Base-by-base conservation (phyloP, 176 grass and related monocot species). In the Dactylis glomerata region DNA sequence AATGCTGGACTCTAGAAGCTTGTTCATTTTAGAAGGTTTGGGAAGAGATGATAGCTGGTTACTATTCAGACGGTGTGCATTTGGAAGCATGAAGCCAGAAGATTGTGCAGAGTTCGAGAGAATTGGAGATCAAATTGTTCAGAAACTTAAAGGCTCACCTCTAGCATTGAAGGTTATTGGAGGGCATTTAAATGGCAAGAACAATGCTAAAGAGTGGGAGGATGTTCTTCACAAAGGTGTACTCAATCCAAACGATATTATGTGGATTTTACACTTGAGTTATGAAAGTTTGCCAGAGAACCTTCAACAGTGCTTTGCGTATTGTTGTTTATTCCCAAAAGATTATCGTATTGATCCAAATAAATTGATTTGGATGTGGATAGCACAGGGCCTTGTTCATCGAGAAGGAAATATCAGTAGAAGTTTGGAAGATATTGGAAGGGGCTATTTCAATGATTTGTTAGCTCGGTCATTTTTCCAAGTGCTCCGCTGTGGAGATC, bases 381-480 rank as follows among this genome's bases (percentile, higher is more conserved):
- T 40, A 80, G 88, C 88, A 30, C 79, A 83, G n/a, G 88, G 80
- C 26, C 73, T 90, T 78, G 44, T 90, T 75, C 73, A 44, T 12
- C 44, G 4, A 10, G 27, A 31, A n/a, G 62, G 45, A 64, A 67
- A 41, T 15, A 61, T 9, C 20, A 65, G 47, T 51, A 75, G 8
- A 22, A 32, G 27, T 34, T 49, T 84, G 56, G 80, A 90, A 40
- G 84, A 86, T 64, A 45, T 55, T 54, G 88, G 83, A 3, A 82
- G 63, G 75, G 45, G 66, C n/a, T 90, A 86, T 52, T 76, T 90
- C 3, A 59, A 86, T 78, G 88, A 86, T 42, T 54, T 90, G 30
- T 26, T 72, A 4, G 1, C 17, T 12, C 68, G 83, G 19, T 90
- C 83, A 38, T 90, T 90, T 46, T 90, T 90, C 34, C 83, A 86